Conservation (phyloP, 345 rosid species). For the Populus deltoides region DNA sequence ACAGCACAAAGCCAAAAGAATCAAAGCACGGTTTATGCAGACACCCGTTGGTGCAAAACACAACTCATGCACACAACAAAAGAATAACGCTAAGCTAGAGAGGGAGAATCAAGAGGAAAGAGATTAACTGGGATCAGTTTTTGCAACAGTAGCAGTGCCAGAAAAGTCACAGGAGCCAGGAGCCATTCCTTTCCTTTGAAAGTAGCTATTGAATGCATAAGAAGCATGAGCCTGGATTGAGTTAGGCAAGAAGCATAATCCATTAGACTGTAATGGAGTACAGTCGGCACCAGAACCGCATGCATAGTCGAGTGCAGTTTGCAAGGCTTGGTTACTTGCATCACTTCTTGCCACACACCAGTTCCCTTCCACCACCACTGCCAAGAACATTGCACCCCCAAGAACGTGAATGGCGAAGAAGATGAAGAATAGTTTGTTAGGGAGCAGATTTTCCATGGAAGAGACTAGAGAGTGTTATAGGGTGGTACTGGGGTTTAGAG, state of each 20-base stretch:
- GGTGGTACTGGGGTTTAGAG: neutral
- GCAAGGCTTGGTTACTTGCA: constrained; percentile 56
- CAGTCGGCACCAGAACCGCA: constrained; percentile 76
- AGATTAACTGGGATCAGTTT: constrained; percentile 68
- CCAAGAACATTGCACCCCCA: neutral
- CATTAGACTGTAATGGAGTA: constrained; percentile 44
- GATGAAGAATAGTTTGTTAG: neutral
- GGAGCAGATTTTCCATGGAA: constrained; percentile 6
- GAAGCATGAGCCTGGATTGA: constrained; percentile 73
- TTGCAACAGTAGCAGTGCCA: constrained; percentile 68
- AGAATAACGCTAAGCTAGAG: neutral
- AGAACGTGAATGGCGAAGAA: neutral
- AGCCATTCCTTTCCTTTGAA: constrained; percentile 56
- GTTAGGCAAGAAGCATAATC: constrained; percentile 67
- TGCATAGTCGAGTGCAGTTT: constrained; percentile 63
- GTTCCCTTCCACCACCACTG: neutral
- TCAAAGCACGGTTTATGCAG: neutral
- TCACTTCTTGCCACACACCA: constrained; percentile 88
- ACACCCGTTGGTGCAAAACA: neutral
- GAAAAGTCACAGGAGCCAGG: constrained; percentile 82
- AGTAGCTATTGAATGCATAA: constrained; percentile 78
- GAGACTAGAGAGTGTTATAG: neutral
- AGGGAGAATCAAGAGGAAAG: neutral
- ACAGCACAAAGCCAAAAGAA: constrained; percentile 7
- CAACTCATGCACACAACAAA: neutral